A percentile compares a stretch with the other conserved stretches of the same genome.
Conservation (phyloP, 164 flowering plant species). For the Warburgia ugandensis region DNA sequence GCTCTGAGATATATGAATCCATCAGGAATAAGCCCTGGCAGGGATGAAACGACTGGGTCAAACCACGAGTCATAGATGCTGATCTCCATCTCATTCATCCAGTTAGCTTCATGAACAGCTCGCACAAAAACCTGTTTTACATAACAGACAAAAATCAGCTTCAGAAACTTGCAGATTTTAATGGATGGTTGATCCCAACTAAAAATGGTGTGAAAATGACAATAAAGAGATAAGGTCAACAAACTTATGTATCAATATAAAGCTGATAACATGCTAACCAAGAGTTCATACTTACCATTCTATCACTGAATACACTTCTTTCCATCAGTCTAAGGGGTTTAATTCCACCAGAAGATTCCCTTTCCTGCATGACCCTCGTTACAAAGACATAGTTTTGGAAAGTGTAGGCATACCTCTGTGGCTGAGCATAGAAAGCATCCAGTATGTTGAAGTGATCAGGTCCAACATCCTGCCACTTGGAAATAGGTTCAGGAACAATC, state of each 20-base stretch:
- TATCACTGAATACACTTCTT: conserved; percentile 95
- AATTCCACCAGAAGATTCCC: conserved; percentile 76
- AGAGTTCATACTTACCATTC: conserved; percentile 56
- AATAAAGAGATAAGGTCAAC: not conserved
- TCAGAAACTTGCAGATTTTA: not conserved
- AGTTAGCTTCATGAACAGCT: conserved; percentile 97
- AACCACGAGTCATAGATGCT: conserved; percentile 99
- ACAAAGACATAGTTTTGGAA: conserved; percentile 98
- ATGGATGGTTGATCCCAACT: not conserved
- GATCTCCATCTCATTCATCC: conserved; percentile 99
- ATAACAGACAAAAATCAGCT: conserved; percentile 2
- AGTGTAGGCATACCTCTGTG: conserved; percentile 92
- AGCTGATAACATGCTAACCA: not conserved
- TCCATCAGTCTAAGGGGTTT: conserved; percentile 96
- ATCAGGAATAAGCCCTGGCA: conserved; percentile 95
- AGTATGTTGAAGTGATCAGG: conserved; percentile 93
- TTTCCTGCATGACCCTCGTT: conserved; percentile 96
- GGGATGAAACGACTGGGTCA: conserved; percentile 86
- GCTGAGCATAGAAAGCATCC: conserved; percentile 90
- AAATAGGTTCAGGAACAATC: conserved; percentile 90
- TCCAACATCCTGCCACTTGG: conserved; percentile 96
- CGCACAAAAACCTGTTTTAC: conserved; percentile 79
- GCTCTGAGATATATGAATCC: conserved; percentile 96
- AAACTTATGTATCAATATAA: not conserved
- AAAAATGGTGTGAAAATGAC: not conserved